phyloP scores from a whole-genome alignment of 2,329 filamentous ascomycete species.

The Exophiala alcalophila region DNA sequence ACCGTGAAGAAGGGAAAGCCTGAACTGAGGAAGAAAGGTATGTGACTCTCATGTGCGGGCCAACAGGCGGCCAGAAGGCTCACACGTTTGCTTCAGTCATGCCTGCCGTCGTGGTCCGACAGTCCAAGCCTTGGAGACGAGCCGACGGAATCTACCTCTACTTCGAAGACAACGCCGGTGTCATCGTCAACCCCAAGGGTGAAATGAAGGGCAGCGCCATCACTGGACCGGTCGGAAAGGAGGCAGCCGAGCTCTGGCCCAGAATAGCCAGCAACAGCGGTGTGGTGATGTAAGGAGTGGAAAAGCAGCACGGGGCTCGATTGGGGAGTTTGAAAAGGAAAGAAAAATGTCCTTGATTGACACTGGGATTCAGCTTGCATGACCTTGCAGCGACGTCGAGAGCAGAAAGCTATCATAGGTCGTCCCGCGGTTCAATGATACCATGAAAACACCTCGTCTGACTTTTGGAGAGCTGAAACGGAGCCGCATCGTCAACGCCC shows the following conservation, averaged over 20 bases:
- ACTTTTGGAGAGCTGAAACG: no score
- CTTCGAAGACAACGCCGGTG: conserved; percentile 99
- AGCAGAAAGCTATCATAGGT: conserved; percentile 1
- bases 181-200: conserved; percentile 99
- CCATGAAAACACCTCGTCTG: conserved; percentile 5
- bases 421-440: conserved; percentile 9
- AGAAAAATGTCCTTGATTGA: no score
- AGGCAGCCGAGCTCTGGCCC: conserved; percentile 99
- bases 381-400: no score
- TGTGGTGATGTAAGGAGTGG: conserved; percentile 95
- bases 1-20: conserved; percentile 99
- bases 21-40: conserved; percentile 92
- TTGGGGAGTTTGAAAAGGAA: no score
- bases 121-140: conserved; percentile 99
- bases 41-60: not conserved
- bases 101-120: conserved; percentile 97
- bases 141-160: conserved; percentile 98
- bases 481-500: no score
- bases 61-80: not conserved
- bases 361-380: no score
- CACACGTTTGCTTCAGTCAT: conserved; percentile 59
- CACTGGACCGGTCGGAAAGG: conserved; percentile 98
- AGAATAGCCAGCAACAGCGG: conserved; percentile 99
- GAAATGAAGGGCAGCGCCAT: conserved; percentile 99
- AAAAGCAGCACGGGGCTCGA: no score